A percentile compares a stretch with the other conserved stretches of the same genome.
Evolutionary conservation across 331 rosid species (phyloP).

Genomic region (Telfairia occidentalis): DNA sequence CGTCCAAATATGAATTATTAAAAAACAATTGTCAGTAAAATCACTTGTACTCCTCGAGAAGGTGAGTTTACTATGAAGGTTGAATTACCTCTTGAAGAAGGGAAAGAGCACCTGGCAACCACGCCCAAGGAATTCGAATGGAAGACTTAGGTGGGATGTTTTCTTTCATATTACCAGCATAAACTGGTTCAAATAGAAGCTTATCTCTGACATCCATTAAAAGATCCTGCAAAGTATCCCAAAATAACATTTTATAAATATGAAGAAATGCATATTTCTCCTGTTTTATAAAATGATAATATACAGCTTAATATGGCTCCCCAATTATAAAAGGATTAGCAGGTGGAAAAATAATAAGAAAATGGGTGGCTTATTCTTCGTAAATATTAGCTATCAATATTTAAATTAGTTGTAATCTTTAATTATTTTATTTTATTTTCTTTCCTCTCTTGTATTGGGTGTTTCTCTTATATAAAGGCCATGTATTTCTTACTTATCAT

Average conservation of each 20-base stretch:
- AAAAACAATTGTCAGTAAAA: background rate
- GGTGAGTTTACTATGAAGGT: background rate
- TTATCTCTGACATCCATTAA: constrained; percentile 89
- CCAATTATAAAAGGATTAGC: background rate
- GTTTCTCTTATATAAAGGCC: too few relatives aligned
- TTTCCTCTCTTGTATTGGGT: too few relatives aligned
- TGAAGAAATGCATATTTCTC: background rate
- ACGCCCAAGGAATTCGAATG: constrained; percentile 70
- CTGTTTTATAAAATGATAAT: background rate
- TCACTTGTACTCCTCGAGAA: background rate
- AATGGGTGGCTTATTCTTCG: too few relatives aligned
- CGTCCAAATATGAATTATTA: background rate
- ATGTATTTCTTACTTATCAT: too few relatives aligned
- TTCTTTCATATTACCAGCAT: constrained; percentile 74
- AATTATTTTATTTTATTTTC: too few relatives aligned
- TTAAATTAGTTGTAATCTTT: too few relatives aligned
- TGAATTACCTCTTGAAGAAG: constrained; percentile 84
- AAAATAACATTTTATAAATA: constrained; percentile 2
- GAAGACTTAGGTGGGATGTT: constrained; percentile 76
- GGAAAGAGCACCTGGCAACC: constrained; percentile 90
- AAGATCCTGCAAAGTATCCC: constrained; percentile 47
- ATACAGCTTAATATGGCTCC: background rate
- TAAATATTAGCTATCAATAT: too few relatives aligned
- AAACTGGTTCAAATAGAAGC: constrained; percentile 91
- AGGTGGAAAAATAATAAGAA: background rate